Conservation (phyloP, 2,329 filamentous ascomycete species). For the Colletotrichum sojae region DNA sequence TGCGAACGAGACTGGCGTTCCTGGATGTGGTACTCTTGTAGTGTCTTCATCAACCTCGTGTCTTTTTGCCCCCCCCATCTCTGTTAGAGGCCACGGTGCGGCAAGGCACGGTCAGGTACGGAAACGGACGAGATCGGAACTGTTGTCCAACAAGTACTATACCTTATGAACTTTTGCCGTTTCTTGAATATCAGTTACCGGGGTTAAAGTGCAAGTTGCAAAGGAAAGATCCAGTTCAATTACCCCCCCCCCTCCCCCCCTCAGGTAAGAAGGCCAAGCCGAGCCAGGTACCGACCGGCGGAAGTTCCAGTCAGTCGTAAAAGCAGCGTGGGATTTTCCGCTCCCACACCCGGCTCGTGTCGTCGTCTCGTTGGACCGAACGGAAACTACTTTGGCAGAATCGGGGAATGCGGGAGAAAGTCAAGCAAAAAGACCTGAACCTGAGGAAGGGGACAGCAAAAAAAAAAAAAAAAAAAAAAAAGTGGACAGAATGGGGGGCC, state of each 20-base stretch:
- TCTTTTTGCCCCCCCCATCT: not conserved
- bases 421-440: too few relatives aligned
- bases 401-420: constrained; percentile 27
- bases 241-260: too few relatives aligned
- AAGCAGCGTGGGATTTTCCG: constrained; percentile 37
- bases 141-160: not conserved
- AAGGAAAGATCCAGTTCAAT: not conserved
- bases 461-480: too few relatives aligned
- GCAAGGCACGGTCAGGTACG: constrained; percentile 19
- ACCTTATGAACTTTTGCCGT: not conserved
- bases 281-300: not conserved
- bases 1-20: constrained; percentile 39
- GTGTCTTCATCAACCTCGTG: not conserved
- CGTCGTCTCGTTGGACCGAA: constrained; percentile 38
- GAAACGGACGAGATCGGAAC: not conserved
- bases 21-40: not conserved
- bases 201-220: too few relatives aligned
- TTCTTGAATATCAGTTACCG: too few relatives aligned
- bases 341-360: constrained; percentile 36
- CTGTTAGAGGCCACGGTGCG: too few relatives aligned
- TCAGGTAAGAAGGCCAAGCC: constrained; percentile 3
- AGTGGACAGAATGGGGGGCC: not conserved
- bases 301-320: constrained; percentile 3
- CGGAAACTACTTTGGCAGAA: constrained; percentile 20
- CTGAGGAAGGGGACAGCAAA: too few relatives aligned